A percentile compares a stretch with the other conserved stretches of the same genome.
Conservation (phyloP, 2,329 filamentous ascomycete genomes). For the Aspergillus pseudotamarii region DNA sequence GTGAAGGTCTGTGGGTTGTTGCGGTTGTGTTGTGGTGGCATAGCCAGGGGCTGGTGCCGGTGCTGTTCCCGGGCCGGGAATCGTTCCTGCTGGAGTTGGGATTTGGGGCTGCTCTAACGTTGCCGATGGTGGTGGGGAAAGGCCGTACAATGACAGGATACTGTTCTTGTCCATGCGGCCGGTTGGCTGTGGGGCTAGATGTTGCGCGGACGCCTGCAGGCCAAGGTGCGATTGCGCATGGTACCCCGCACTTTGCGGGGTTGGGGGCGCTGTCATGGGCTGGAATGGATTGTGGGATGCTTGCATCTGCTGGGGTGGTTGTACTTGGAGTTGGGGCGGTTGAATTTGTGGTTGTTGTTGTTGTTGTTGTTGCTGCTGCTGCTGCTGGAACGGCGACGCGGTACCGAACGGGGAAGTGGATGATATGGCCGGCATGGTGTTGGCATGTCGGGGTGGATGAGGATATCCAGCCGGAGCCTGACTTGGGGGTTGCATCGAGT, state of each 20-base stretch:
- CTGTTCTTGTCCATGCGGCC: slow-evolving; percentile 50
- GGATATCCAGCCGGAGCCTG: slow-evolving; percentile 16
- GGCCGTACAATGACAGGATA: slow-evolving; percentile 51
- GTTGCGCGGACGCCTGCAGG: slow-evolving; percentile 27
- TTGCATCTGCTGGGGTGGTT: slow-evolving; percentile 19
- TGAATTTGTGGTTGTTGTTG: slow-evolving; percentile 21
- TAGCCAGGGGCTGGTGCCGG: slow-evolving; percentile 16
- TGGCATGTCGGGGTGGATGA: slow-evolving; percentile 37
- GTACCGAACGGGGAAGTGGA: slow-evolving; percentile 35
- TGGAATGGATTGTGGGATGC: slow-evolving; percentile 39
- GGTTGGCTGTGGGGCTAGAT: slow-evolving; percentile 43
- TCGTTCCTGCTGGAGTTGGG: slow-evolving; percentile 25
- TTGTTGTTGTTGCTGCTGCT: slow-evolving; percentile 25
- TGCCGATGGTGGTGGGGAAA: slow-evolving; percentile 41
- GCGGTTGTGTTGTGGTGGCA: slow-evolving; percentile 26
- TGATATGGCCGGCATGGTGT: slow-evolving; percentile 42
- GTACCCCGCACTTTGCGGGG: slow-evolving; percentile 29
- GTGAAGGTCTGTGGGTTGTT: slow-evolving; percentile 25
- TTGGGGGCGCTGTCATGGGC: slow-evolving; percentile 28
- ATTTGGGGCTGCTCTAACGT: slow-evolving; percentile 37
- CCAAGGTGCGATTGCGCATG: slow-evolving; percentile 28
- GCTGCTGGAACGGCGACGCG: slow-evolving; percentile 32
- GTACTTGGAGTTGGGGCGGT: slow-evolving; percentile 23
- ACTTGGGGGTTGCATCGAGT: slow-evolving; percentile 25
- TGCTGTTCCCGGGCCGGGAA: slow-evolving; percentile 24